These are phyloP conservation scores for Sclerospora graminicola DNA, from an alignment of 352 stramenopile genomes.

Conservation along the genomic window DNA sequence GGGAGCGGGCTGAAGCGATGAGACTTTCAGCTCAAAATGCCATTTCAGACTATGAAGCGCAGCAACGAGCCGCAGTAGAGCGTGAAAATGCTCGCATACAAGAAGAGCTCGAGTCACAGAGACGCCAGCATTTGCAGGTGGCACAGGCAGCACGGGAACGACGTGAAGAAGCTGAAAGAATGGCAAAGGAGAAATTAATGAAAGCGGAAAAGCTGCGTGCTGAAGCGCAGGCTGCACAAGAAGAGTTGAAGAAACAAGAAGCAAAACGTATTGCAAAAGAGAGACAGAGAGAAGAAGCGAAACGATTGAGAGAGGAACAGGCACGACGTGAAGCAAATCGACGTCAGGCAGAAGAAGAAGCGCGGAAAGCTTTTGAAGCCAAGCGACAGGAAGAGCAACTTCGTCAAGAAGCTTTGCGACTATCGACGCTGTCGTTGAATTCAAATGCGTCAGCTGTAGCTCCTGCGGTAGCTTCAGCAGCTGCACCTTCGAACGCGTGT, in stretches of 20 bases:
- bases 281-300: constrained; percentile 35
- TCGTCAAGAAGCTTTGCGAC: constrained; percentile 34
- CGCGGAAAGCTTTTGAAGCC: constrained; percentile 47
- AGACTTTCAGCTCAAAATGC: constrained; percentile 44
- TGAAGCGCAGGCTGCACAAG: constrained; percentile 42
- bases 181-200: constrained; percentile 41
- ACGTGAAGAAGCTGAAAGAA: constrained; percentile 45
- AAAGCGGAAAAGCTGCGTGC: constrained; percentile 45
- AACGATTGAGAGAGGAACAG: constrained; percentile 45
- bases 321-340: constrained; percentile 53
- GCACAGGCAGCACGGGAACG: constrained; percentile 40
- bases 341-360: constrained; percentile 44
- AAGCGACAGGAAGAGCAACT: constrained; percentile 54
- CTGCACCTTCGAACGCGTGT: constrained; percentile 10
- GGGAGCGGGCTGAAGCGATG: constrained; percentile 56
- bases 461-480: background rate
- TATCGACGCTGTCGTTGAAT: constrained; percentile 26
- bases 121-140: constrained; percentile 45
- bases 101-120: constrained; percentile 43
- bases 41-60: constrained; percentile 50
- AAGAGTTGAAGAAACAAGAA: constrained; percentile 50
- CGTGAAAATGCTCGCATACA: constrained; percentile 54
- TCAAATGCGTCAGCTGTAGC: constrained; percentile 1
- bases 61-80: constrained; percentile 49
- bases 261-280: constrained; percentile 33